phyloP scores from a whole-genome alignment of 2,329 filamentous ascomycete species.

The Periglandula ipomoeae region DNA sequence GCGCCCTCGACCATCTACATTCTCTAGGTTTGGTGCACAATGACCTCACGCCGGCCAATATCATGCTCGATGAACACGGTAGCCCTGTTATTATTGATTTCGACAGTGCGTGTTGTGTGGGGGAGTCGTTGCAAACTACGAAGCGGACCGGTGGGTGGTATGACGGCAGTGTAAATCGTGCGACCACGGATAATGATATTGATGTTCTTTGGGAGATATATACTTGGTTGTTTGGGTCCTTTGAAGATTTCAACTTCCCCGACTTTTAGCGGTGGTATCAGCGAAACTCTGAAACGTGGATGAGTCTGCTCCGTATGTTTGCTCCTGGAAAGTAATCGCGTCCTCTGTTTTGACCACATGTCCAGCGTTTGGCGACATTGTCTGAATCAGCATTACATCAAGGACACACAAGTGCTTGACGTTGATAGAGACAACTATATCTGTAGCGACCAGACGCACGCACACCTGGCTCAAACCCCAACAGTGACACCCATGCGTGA shows the following conservation, averaged over 20 bases:
- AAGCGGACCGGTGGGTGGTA: neutral
- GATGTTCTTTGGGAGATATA: neutral
- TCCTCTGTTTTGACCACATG: too few relatives aligned
- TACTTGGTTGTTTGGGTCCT: neutral
- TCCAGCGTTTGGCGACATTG: too few relatives aligned
- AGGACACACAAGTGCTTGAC: too few relatives aligned
- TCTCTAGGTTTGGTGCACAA: neutral
- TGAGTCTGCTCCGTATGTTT: too few relatives aligned
- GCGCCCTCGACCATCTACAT: neutral
- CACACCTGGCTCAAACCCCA: too few relatives aligned
- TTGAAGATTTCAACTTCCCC: neutral
- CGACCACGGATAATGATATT: neutral
- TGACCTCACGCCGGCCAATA: neutral
- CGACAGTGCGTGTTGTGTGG: neutral
- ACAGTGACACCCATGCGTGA: too few relatives aligned
- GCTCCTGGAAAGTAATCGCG: too few relatives aligned
- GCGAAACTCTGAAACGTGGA: too few relatives aligned
- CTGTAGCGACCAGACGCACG: too few relatives aligned
- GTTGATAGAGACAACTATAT: too few relatives aligned
- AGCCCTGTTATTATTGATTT: neutral
- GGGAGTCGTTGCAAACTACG: neutral
- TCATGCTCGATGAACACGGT: neutral
- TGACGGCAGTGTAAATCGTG: neutral
- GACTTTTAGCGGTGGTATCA: neutral
- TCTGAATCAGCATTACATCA: too few relatives aligned